Conservation (phyloP, 2,329 filamentous ascomycete species). For the Trichoderma arundinaceum region DNA sequence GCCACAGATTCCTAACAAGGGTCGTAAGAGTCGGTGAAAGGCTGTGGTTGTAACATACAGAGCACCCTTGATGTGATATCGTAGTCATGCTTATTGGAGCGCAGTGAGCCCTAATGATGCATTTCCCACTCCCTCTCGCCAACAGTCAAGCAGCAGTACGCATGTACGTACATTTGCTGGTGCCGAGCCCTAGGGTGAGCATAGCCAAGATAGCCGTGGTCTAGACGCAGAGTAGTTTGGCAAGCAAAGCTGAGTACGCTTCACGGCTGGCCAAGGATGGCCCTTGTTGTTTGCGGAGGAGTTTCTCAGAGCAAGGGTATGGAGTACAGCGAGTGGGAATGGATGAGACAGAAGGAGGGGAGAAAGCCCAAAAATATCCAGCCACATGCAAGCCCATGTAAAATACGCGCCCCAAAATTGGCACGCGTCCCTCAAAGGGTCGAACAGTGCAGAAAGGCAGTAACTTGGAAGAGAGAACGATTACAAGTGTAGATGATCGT, state of each 20-base stretch:
- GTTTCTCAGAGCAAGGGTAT: constrained; percentile 5
- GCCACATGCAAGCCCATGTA: background rate
- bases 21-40: background rate
- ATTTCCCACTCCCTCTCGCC: background rate
- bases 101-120: background rate
- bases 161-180: background rate
- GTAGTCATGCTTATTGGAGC: background rate
- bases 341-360: background rate
- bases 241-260: background rate
- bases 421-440: background rate
- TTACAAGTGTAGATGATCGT: too few species aligned
- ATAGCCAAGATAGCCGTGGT: too few species aligned
- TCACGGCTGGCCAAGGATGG: constrained; percentile 6
- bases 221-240: background rate
- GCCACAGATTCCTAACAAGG: background rate
- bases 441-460: background rate
- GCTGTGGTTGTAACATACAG: background rate
- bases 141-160: background rate
- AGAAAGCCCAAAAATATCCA: background rate
- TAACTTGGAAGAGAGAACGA: too few species aligned
- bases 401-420: background rate
- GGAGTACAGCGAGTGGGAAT: background rate
- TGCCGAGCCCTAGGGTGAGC: too few species aligned
- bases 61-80: background rate
- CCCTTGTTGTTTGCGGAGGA: background rate